Percentiles rank a stretch among this genome's conserved stretches.
Evolutionary conservation across 345 rosid genomes (phyloP).

Genomic region (Kernera saxatilis): DNA sequence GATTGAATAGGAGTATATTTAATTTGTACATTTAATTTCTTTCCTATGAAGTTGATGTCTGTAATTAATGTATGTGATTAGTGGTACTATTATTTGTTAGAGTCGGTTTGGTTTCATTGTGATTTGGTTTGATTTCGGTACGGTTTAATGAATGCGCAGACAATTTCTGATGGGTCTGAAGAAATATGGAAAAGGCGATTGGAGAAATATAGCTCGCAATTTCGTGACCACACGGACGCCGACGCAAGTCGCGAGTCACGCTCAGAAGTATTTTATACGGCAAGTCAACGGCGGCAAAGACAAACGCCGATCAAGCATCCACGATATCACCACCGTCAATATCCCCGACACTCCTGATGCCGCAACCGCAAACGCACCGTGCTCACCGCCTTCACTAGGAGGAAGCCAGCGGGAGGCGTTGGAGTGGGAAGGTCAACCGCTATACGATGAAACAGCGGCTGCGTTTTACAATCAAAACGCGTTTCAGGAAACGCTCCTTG

Average conservation of each 20-base stretch:
- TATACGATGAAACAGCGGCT: constrained; percentile 26
- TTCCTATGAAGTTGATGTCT: background rate
- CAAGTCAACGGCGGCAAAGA: constrained; percentile 92
- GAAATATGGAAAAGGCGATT: constrained; percentile 97
- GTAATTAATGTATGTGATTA: background rate
- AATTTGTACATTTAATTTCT: no score
- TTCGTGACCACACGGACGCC: constrained; percentile 88
- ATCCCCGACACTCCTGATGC: constrained; percentile 46
- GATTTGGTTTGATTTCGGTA: background rate
- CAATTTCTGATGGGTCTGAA: constrained; percentile 87
- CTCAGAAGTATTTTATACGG: constrained; percentile 95
- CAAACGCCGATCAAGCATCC: constrained; percentile 95
- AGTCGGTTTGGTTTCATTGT: background rate
- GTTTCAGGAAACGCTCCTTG: constrained; percentile 40
- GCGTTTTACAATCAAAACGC: constrained; percentile 40
- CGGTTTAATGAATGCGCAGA: constrained; percentile 40
- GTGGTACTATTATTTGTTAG: background rate
- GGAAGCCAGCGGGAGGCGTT: constrained; percentile 28
- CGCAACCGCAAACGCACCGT: constrained; percentile 34
- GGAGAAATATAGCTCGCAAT: constrained; percentile 94
- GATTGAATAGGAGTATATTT: no score
- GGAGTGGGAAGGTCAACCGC: constrained; percentile 26
- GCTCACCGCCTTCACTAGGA: constrained; percentile 32
- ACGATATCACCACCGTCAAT: constrained; percentile 85
- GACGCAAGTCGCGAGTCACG: constrained; percentile 98